Base-by-base conservation (phyloP, 2,329 filamentous ascomycete species). In the Periconia sp. region DNA sequence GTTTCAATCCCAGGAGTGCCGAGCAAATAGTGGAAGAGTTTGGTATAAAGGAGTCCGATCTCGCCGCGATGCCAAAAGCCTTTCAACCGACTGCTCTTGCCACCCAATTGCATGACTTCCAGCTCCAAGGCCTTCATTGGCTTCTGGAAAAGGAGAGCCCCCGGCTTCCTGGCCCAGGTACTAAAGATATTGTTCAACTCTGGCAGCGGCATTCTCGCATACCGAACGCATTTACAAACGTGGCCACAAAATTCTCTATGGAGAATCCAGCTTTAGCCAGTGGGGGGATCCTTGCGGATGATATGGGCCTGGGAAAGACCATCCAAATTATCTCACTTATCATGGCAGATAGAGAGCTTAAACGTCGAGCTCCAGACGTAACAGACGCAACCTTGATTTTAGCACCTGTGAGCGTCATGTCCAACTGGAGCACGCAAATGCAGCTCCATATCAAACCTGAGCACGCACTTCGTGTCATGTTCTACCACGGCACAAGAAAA, bases 241-340 rank as follows among this genome's bases (percentile, higher is more conserved):
- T 90, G 59, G 90, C 87, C 54, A 93, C 86, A 0, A 86, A 86
- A 49, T 92, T 86, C 68, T 82, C 85, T 1, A 59, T 73, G 10
- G 85, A 82, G 9, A 73, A 81, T 1, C 91, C 91, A 0, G 72
- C 76, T 1, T 79, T 96, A 19, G 85, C 90, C 7, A 90, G 85
- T 47, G 92, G 92, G 17, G 92, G 92, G 31, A 92, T 96, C 47
- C 80, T 96, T 9, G 91, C 91, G 1, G 92, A 96, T 70, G 92
- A 96, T 64, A 96, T 96, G 92, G 92, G 92, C 3, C 76, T 96
- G 6, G 92, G 92, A 20, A 96, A 96, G 76, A 96, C 92, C 0
- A 80, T 96, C 9, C 89, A 96, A 69, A 82, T 92, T 45, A 93
- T 96, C 61, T 89, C 90, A 49, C 76, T 95, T 35, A 87, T 96